Evolutionary conservation across 345 rosid species (phyloP).

Genomic region (Hypericum perforatum): DNA sequence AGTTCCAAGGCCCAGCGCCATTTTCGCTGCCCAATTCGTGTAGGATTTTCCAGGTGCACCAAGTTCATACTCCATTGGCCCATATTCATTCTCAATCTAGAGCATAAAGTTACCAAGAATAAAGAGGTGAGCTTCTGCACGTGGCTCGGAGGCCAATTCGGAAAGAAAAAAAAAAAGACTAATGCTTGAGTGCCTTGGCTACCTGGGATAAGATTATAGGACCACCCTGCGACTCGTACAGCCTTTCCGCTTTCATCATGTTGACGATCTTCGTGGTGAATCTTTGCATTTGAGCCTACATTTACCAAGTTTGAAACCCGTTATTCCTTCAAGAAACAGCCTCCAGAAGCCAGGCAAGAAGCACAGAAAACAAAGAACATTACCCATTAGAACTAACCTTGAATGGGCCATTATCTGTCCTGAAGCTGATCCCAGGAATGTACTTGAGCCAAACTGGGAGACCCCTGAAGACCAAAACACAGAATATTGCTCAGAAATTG

Average conservation of each 20-base stretch:
- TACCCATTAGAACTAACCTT: background rate
- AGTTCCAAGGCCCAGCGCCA: conserved; percentile 37
- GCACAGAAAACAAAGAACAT: background rate
- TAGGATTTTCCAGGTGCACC: conserved; percentile 28
- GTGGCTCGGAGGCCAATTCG: too few species aligned
- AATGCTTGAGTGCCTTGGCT: background rate
- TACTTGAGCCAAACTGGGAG: conserved; percentile 4
- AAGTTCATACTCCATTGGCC: conserved; percentile 15
- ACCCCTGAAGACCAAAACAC: background rate
- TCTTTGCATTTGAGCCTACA: conserved; percentile 1
- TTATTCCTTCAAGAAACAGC: background rate
- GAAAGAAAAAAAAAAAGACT: background rate
- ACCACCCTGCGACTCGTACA: background rate
- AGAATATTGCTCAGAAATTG: background rate
- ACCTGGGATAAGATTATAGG: background rate
- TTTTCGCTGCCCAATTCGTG: conserved; percentile 37
- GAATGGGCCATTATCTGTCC: background rate
- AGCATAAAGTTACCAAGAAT: too few species aligned
- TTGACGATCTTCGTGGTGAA: conserved; percentile 1
- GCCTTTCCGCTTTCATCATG: background rate
- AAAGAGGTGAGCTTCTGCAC: too few species aligned
- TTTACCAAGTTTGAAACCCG: background rate
- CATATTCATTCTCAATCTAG: conserved; percentile 26
- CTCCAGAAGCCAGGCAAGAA: background rate
- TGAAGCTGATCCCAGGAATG: background rate